Evolutionary conservation across 2,329 filamentous ascomycete species (phyloP).

Genomic region (Verticillium zaregamsianum): DNA sequence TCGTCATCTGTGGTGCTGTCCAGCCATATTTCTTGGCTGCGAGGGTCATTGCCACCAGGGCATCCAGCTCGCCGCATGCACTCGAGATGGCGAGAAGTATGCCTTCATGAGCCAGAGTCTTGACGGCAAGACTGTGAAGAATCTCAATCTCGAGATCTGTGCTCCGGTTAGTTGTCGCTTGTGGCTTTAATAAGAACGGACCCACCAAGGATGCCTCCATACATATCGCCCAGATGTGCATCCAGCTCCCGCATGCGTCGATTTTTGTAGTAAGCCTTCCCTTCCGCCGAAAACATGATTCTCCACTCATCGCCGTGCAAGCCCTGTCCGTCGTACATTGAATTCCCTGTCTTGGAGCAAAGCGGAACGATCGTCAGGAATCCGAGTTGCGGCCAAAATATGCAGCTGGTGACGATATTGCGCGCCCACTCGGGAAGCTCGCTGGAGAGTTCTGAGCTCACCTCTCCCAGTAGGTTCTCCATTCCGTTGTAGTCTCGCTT

Average conservation of each 20-base stretch:
- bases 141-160: slow-evolving; percentile 86
- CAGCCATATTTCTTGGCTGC: slow-evolving; percentile 74
- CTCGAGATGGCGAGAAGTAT: slow-evolving; percentile 68
- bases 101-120: slow-evolving; percentile 64
- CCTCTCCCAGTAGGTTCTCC: slow-evolving; percentile 64
- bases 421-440: slow-evolving; percentile 57
- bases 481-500: slow-evolving; percentile 77
- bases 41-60: slow-evolving; percentile 72
- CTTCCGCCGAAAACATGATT: slow-evolving; percentile 68
- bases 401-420: slow-evolving; percentile 63
- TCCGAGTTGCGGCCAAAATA: slow-evolving; percentile 87
- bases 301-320: slow-evolving; percentile 64
- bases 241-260: slow-evolving; percentile 77
- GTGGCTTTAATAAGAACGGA: not conserved
- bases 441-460: slow-evolving; percentile 59
- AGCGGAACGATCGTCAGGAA: slow-evolving; percentile 75
- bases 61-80: slow-evolving; percentile 82
- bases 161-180: not conserved
- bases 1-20: slow-evolving; percentile 63
- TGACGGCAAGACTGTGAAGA: slow-evolving; percentile 69
- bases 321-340: slow-evolving; percentile 59
- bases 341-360: slow-evolving; percentile 33
- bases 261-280: slow-evolving; percentile 82
- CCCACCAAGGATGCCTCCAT: slow-evolving; percentile 75
- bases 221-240: slow-evolving; percentile 76